A percentile compares a stretch with the other conserved stretches of the same genome.
These are phyloP conservation scores for Phytopythium kandeliae DNA, from an alignment of 352 stramenopile species.

Conservation along the genomic window DNA sequence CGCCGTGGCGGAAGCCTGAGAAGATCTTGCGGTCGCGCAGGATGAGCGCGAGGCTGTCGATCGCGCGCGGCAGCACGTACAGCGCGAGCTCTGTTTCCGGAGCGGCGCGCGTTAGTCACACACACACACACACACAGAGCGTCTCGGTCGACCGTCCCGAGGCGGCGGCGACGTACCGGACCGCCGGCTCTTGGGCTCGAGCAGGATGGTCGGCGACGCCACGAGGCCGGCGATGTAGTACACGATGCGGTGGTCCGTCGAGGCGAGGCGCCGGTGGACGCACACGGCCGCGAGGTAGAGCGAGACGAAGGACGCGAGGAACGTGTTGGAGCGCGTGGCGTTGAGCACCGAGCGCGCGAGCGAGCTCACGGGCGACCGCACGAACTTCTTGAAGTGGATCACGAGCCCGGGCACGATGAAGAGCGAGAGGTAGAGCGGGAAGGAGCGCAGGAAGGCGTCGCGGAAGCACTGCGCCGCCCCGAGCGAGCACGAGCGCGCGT, in stretches of 20 bases:
- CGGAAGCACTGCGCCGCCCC: slow-evolving; percentile 52
- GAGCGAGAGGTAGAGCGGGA: slow-evolving; percentile 80
- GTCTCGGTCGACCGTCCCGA: no score
- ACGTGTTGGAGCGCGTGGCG: slow-evolving; percentile 72
- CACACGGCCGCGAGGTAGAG: slow-evolving; percentile 69
- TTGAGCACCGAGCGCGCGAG: slow-evolving; percentile 52
- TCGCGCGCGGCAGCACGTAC: slow-evolving; percentile 68
- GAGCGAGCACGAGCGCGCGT: slow-evolving; percentile 36
- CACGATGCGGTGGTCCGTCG: slow-evolving; percentile 61
- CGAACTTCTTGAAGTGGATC: slow-evolving; percentile 78
- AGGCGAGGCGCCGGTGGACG: slow-evolving; percentile 41
- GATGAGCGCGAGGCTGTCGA: slow-evolving; percentile 77
- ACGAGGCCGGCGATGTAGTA: slow-evolving; percentile 72
- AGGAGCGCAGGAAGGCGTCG: slow-evolving; percentile 52
- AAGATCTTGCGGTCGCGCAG: slow-evolving; percentile 65
- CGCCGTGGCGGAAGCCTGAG: slow-evolving; percentile 56
- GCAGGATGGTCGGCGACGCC: slow-evolving; percentile 62
- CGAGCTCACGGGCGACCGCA: slow-evolving; percentile 44
- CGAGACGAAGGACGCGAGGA: slow-evolving; percentile 66
- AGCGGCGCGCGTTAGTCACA: no score
- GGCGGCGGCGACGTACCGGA: slow-evolving; percentile 33
- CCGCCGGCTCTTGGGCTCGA: slow-evolving; percentile 74
- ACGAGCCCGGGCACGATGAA: slow-evolving; percentile 81
- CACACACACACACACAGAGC: no score
- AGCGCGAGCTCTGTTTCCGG: slow-evolving; percentile 72